Conservation (phyloP, 2,329 filamentous ascomycete species). For the Zalaria obscura region DNA sequence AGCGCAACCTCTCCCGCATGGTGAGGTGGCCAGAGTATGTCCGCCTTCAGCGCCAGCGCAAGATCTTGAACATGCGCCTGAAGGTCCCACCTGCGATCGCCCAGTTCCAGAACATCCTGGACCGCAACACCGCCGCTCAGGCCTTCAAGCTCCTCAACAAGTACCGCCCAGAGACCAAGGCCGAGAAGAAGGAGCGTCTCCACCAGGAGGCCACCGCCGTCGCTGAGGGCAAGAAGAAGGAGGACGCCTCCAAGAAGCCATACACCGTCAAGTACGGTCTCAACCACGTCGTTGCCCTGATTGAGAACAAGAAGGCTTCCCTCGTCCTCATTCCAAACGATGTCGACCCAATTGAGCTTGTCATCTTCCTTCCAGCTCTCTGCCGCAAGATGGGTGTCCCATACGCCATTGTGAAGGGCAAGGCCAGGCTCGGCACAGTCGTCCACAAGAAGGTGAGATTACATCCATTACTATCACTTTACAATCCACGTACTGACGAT, state of each 20-base stretch:
- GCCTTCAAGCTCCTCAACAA: constrained; percentile 99
- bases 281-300: constrained; percentile 94
- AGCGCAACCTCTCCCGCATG: constrained; percentile 92
- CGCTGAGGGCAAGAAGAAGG: constrained; percentile 99
- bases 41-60: constrained; percentile 84
- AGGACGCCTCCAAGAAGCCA: constrained; percentile 99
- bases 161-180: constrained; percentile 98
- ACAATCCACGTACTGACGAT: too few species aligned
- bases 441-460: constrained; percentile 90
- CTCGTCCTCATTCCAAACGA: constrained; percentile 98
- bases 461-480: too few species aligned
- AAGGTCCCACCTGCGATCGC: constrained; percentile 96
- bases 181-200: constrained; percentile 99
- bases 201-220: constrained; percentile 96
- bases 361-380: constrained; percentile 96
- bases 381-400: constrained; percentile 99
- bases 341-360: constrained; percentile 98
- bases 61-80: constrained; percentile 96
- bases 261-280: constrained; percentile 99
- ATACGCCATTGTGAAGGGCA: constrained; percentile 99
- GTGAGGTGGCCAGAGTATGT: constrained; percentile 99
- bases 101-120: constrained; percentile 95
- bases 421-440: constrained; percentile 95
- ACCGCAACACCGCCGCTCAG: constrained; percentile 93
- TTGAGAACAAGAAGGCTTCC: constrained; percentile 99